Conservation (phyloP, 2,329 filamentous ascomycete species). For the Trichoderma sp. region DNA sequence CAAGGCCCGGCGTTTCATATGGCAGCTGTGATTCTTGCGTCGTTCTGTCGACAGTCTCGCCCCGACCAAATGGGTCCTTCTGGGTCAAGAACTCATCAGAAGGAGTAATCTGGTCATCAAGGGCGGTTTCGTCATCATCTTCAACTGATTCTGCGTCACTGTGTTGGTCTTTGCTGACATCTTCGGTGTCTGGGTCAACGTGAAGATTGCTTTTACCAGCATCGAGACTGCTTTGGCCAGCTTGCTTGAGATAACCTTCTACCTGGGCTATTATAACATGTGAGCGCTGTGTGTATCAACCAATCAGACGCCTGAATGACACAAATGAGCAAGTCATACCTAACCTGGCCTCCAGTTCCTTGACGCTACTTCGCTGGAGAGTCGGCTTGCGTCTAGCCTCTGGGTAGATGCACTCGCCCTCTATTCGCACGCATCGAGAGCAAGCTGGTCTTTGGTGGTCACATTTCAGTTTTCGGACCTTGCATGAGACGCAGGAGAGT, state of each 20-base stretch:
- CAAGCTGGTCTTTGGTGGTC: constrained; percentile 78
- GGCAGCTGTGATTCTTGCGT: constrained; percentile 15
- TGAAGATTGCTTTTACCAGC: neutral
- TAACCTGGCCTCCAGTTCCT: constrained; percentile 81
- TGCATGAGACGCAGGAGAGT: constrained; percentile 82
- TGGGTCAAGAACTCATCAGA: constrained; percentile 14
- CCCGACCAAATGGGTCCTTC: constrained; percentile 17
- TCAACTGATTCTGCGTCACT: neutral
- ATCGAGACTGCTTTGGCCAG: constrained; percentile 39
- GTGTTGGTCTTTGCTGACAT: neutral
- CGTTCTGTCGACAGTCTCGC: neutral
- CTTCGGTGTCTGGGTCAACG: neutral
- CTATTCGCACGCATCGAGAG: constrained; percentile 71
- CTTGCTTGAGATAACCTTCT: constrained; percentile 72
- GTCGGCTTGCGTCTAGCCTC: constrained; percentile 85
- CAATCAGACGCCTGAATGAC: neutral
- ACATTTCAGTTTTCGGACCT: constrained; percentile 82
- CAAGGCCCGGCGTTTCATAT: constrained; percentile 20
- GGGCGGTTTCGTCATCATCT: neutral
- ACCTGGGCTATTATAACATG: constrained; percentile 62
- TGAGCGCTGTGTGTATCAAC: neutral
- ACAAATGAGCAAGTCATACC: constrained; percentile 50
- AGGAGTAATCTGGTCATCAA: constrained; percentile 4
- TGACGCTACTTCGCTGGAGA: constrained; percentile 85
- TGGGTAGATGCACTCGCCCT: constrained; percentile 80